Evolutionary conservation across 1,139 yeast genomes (phyloP).

Genomic region (Yamadazyma siamensis): DNA sequence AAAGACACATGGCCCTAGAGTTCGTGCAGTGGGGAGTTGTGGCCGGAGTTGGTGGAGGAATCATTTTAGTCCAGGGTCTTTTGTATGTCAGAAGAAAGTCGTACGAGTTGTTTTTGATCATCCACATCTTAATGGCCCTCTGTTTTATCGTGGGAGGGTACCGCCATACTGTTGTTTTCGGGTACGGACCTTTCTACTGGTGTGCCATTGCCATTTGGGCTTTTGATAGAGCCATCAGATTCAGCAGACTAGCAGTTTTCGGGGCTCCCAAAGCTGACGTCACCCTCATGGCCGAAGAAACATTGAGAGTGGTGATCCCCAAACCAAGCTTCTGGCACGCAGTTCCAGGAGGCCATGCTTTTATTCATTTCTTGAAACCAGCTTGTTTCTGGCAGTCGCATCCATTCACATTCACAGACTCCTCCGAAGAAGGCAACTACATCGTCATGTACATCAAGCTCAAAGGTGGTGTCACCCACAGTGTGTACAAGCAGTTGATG

Average conservation of each 20-base stretch:
- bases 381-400: slow-evolving; percentile 42
- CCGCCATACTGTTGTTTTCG: slow-evolving; percentile 31
- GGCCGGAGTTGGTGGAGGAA: slow-evolving; percentile 29
- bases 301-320: slow-evolving; percentile 36
- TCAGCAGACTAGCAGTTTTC: slow-evolving; percentile 25
- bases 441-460: slow-evolving; percentile 27
- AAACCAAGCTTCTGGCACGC: slow-evolving; percentile 36
- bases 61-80: slow-evolving; percentile 34
- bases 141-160: slow-evolving; percentile 37
- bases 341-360: slow-evolving; percentile 48
- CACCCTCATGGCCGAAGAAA: slow-evolving; percentile 33
- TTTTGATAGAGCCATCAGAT: slow-evolving; percentile 34
- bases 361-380: slow-evolving; percentile 40
- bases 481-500: slow-evolving; percentile 23
- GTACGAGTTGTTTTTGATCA: slow-evolving; percentile 37
- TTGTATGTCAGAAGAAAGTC: slow-evolving; percentile 32
- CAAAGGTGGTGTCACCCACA: slow-evolving; percentile 33
- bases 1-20: slow-evolving; percentile 22
- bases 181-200: slow-evolving; percentile 33
- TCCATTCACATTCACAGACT: slow-evolving; percentile 31
- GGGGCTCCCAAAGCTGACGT: slow-evolving; percentile 36
- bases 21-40: slow-evolving; percentile 51
- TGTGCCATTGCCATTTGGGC: slow-evolving; percentile 41
- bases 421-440: slow-evolving; percentile 17
- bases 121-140: slow-evolving; percentile 37